Conservation (phyloP, 495 filamentous ascomycete genomes). For the Penicillium flavigenum region DNA sequence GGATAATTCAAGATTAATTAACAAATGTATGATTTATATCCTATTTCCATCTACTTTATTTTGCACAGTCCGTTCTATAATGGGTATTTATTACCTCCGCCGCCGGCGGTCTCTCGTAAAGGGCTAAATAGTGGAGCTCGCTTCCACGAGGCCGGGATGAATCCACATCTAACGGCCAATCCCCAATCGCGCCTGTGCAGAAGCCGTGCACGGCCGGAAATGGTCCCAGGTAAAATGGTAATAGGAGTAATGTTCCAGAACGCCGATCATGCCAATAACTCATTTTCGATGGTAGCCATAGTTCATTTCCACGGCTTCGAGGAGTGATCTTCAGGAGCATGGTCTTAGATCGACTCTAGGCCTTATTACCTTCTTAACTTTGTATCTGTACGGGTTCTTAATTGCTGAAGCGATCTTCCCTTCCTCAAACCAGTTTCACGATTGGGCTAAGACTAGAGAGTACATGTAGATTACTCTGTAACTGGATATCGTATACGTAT, state of each 20-base stretch:
- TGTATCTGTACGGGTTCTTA: not conserved
- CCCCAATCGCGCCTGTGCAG: constrained; percentile 20
- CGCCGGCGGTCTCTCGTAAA: constrained; percentile 26
- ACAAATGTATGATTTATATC: not conserved
- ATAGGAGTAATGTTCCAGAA: constrained; percentile 26
- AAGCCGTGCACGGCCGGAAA: constrained; percentile 27
- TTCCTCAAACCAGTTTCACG: not conserved
- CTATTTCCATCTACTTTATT: not conserved
- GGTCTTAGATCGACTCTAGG: constrained; percentile 9
- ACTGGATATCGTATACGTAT: not conserved
- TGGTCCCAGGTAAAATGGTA: constrained; percentile 7
- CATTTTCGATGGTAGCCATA: constrained; percentile 3
- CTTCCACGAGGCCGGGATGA: constrained; percentile 32
- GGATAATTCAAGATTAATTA: not conserved
- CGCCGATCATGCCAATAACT: constrained; percentile 24
- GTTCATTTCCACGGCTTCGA: not conserved
- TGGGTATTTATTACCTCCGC: not conserved
- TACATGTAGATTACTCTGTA: not conserved
- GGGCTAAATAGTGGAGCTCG: constrained; percentile 29
- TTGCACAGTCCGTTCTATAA: not conserved
- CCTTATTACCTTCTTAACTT: constrained; percentile 10
- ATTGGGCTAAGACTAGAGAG: not conserved
- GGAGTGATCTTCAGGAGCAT: constrained; percentile 12
- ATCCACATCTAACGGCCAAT: constrained; percentile 28
- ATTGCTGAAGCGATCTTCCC: constrained; percentile 2